These are phyloP conservation scores for Sutorius australiensis DNA, from an alignment of 768 basidiomycete genomes.

Conservation along the genomic window DNA sequence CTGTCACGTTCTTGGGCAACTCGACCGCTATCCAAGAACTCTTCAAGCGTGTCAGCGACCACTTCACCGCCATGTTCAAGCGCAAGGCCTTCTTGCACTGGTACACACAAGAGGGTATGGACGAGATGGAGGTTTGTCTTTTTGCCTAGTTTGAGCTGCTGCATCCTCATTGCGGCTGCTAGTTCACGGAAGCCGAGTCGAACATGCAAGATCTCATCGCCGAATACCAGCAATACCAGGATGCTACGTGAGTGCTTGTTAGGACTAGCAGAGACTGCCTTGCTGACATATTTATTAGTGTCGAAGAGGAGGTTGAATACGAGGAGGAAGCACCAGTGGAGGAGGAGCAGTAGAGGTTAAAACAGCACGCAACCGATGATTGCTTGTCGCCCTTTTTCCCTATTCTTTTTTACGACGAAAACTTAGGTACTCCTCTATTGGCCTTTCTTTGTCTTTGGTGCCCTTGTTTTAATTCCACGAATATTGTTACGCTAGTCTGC, in stretches of 20 bases:
- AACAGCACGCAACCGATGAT: conserved; percentile 18
- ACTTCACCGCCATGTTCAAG: conserved; percentile 99
- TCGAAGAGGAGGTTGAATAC: conserved; percentile 85
- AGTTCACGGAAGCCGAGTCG: conserved; percentile 97
- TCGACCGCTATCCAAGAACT: conserved; percentile 96
- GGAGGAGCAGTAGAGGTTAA: conserved; percentile 49
- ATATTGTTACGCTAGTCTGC: conserved; percentile 30
- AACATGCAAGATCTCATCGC: conserved; percentile 99
- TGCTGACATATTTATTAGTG: conserved; percentile 41
- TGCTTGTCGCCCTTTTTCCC: conserved; percentile 13
- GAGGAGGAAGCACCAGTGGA: conserved; percentile 70
- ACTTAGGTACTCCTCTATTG: conserved; percentile 35
- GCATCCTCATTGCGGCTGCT: conserved; percentile 3
- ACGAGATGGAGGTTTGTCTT: conserved; percentile 81
- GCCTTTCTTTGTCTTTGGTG: conserved; percentile 28
- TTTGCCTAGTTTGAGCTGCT: background rate
- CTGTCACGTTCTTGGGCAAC: conserved; percentile 96
- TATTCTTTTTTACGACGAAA: conserved; percentile 30
- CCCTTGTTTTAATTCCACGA: conserved; percentile 31
- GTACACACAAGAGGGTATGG: conserved; percentile 99
- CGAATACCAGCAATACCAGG: conserved; percentile 96
- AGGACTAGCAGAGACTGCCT: background rate
- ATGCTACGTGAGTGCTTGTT: conserved; percentile 71
- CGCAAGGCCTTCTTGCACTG: conserved; percentile 98
- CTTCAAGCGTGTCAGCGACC: conserved; percentile 98